A percentile compares a stretch with the other conserved stretches of the same genome.
Evolutionary conservation across 164 flowering plant genomes (phyloP).

Genomic region (Macadamia integrifolia): DNA sequence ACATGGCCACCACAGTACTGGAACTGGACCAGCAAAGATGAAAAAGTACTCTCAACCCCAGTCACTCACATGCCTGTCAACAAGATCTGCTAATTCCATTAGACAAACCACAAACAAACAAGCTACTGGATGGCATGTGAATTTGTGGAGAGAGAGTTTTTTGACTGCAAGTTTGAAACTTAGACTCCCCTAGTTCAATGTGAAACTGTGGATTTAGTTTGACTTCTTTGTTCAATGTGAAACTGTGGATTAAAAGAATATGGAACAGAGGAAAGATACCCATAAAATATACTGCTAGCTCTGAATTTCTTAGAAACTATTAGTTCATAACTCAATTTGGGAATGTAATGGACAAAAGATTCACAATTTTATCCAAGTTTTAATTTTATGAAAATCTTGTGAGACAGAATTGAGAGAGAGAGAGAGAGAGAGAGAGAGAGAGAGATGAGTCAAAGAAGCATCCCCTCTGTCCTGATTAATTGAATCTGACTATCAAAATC

Average conservation of each 20-base stretch:
- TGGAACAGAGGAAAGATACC: background rate
- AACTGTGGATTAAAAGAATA: slow-evolving; percentile 6
- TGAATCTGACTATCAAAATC: too few species aligned
- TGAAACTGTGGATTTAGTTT: background rate
- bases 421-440: background rate
- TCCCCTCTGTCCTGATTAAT: background rate
- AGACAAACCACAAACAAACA: slow-evolving; percentile 12
- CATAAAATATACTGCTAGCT: too few species aligned
- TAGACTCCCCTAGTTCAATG: background rate
- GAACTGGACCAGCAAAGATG: background rate
- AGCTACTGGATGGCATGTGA: slow-evolving; percentile 9
- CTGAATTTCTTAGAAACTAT: background rate
- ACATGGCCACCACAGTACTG: slow-evolving; percentile 23
- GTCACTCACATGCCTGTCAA: slow-evolving; percentile 22
- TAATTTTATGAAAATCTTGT: background rate
- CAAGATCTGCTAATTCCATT: slow-evolving; percentile 13
- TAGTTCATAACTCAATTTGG: slow-evolving; percentile 1
- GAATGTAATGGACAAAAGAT: background rate
- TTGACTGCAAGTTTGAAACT: slow-evolving; percentile 7
- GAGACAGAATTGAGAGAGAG: background rate
- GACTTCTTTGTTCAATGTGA: background rate
- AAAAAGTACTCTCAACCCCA: slow-evolving; percentile 4
- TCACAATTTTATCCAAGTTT: background rate
- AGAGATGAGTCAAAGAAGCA: background rate
- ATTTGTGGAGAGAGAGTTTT: slow-evolving; percentile 2